Conservation (phyloP, 2,329 filamentous ascomycete genomes). For the Thielaviopsis populi region DNA sequence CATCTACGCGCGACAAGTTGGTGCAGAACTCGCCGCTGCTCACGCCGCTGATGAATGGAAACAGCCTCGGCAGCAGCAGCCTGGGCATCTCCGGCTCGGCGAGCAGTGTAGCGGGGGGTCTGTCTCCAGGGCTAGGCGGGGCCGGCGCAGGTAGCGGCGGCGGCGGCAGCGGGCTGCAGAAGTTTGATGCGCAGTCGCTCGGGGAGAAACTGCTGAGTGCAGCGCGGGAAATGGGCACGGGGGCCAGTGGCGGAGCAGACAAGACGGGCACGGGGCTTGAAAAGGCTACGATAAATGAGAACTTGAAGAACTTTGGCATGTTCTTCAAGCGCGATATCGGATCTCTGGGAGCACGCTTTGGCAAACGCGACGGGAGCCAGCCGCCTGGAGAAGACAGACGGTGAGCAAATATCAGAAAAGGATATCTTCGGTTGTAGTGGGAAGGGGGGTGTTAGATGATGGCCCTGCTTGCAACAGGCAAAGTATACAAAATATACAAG, state of each 20-base stretch:
- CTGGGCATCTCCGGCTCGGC: background rate
- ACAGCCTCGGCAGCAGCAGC: constrained; percentile 22
- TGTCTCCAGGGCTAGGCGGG: constrained; percentile 21
- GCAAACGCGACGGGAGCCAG: constrained; percentile 39
- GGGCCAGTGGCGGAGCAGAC: constrained; percentile 18
- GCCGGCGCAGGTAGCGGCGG: constrained; percentile 26
- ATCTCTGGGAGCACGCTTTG: constrained; percentile 58
- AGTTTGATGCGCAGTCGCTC: constrained; percentile 69
- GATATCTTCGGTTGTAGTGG: background rate
- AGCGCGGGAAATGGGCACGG: constrained; percentile 66
- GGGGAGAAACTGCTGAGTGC: constrained; percentile 81
- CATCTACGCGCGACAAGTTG: constrained; percentile 49
- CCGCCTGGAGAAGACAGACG: constrained; percentile 18
- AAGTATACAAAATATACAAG: background rate
- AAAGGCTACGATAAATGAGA: constrained; percentile 72
- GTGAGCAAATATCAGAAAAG: constrained; percentile 4
- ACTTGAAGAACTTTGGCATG: constrained; percentile 87
- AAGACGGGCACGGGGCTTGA: constrained; percentile 28
- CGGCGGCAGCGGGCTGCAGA: constrained; percentile 26
- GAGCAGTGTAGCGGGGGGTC: background rate
- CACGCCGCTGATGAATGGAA: constrained; percentile 43
- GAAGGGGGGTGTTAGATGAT: no score
- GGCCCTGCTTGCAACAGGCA: background rate
- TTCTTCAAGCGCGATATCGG: constrained; percentile 86
- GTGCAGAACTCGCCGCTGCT: constrained; percentile 56